Percentiles rank a stretch among this genome's conserved stretches.
phyloP scores from a whole-genome alignment of 192 early-diverging fungal species.

The Ambispora gerdemannii region DNA sequence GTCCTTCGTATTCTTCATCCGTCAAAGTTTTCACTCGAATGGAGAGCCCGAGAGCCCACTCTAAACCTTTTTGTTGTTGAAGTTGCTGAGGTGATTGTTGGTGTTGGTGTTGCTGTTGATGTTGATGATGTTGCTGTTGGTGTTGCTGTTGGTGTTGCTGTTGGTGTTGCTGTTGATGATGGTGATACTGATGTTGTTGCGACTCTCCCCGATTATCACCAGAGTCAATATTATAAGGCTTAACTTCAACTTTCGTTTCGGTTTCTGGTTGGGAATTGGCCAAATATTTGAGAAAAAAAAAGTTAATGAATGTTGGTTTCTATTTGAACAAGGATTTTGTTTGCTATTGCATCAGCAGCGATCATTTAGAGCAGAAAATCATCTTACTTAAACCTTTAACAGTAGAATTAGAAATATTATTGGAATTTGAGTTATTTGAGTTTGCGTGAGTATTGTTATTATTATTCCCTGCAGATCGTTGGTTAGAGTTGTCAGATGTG shows the following conservation, averaged over 20 bases:
- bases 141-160: not conserved
- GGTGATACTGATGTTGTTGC: not conserved
- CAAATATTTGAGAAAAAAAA: too few relatives aligned
- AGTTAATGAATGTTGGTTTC: too few relatives aligned
- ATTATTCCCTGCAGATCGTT: not conserved
- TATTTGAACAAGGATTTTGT: too few relatives aligned
- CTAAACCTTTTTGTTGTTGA: slow-evolving; percentile 38
- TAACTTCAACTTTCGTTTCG: too few relatives aligned
- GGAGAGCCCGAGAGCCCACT: slow-evolving; percentile 44
- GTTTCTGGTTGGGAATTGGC: too few relatives aligned
- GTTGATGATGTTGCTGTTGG: not conserved
- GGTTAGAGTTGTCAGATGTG: not conserved
- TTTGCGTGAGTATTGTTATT: not conserved
- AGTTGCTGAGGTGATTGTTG: not conserved
- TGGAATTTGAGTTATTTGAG: not conserved
- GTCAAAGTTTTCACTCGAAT: slow-evolving; percentile 48
- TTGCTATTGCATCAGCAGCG: too few relatives aligned
- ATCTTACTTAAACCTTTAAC: too few relatives aligned
- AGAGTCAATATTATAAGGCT: too few relatives aligned
- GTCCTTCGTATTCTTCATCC: slow-evolving; percentile 53
- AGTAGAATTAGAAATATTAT: not conserved
- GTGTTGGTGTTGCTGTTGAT: slow-evolving; percentile 31
- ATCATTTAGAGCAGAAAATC: too few relatives aligned
- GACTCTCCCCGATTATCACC: not conserved
- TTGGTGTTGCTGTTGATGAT: not conserved